These are phyloP conservation scores for Fusarium pininemorale DNA, from an alignment of 2,329 filamentous ascomycete species.

Conservation along the genomic window DNA sequence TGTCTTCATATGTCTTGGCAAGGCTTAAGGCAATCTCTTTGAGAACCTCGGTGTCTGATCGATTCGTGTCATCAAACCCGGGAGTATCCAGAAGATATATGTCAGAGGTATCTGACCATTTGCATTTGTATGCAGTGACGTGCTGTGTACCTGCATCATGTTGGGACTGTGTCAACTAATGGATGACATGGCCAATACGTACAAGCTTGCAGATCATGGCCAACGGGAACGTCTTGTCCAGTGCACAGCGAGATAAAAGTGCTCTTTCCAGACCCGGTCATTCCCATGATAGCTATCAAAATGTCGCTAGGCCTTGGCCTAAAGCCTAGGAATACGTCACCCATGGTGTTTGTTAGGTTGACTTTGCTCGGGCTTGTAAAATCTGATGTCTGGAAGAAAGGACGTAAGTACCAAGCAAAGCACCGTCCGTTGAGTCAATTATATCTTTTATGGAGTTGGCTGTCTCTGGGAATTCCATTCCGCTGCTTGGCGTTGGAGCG, in stretches of 20 bases:
- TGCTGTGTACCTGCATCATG: neutral
- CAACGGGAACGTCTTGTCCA: neutral
- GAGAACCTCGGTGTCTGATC: conserved; percentile 5
- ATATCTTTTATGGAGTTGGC: neutral
- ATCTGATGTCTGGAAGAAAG: neutral
- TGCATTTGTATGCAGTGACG: neutral
- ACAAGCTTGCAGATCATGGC: neutral
- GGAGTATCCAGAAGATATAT: conserved; percentile 16
- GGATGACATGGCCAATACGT: neutral
- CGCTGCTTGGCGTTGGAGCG: neutral
- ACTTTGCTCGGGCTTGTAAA: neutral
- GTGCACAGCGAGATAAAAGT: conserved; percentile 2
- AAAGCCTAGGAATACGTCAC: neutral
- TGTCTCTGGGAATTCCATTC: neutral
- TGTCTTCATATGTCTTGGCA: conserved; percentile 1
- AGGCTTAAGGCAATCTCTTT: neutral
- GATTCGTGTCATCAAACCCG: conserved; percentile 13
- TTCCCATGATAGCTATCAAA: conserved; percentile 12
- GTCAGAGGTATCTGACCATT: neutral
- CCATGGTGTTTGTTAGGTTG: neutral
- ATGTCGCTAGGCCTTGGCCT: neutral
- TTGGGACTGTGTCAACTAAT: neutral
- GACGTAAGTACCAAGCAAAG: neutral
- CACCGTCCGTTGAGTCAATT: neutral
- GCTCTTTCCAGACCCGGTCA: conserved; percentile 18